Base-by-base conservation (phyloP, 331 rosid genomes). In the Phaseolus coccineus region DNA sequence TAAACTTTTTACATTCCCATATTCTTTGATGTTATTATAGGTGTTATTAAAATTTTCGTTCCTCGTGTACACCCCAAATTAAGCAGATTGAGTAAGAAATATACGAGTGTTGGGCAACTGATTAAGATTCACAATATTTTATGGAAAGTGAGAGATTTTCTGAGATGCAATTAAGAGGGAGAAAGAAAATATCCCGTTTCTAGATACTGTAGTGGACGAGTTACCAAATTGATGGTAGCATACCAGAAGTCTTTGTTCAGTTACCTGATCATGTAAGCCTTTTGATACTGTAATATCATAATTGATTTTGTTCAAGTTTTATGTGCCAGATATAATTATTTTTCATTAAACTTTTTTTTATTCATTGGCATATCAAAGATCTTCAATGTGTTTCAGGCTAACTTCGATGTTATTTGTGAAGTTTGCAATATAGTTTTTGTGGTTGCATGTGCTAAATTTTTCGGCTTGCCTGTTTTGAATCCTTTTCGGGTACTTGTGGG, bases 1-100 rank as follows among this genome's bases (percentile, higher is more conserved):
- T 72, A 84, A 73, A 85, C 79, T 47, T 59, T 42, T 52, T 64
- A 40, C 58, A 28, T 84, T 75, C 55, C 63, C 77, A 40, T 56
- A 71, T 72, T 77, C 75, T 56, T 72, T 55, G 47, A 42, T 48
- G 71, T 71, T 79, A 58, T 59, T 75, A 55, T 71, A 70, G 80
- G 69, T 56, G 28, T 52, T 73, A 71, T 27, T 27, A 65, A 61
- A 64, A n/a, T 22, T 73, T 28, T 51, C 25, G 8, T 31, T 73
- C 59, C 59, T 58, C 64, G 15, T 59, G 72, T 78, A 24, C 39
- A 37, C 61, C 64, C 37, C 44, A 9, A 51, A 35, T 84, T 64
- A 56, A 62, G 72, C 46, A 80, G 51, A 56, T 44, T 56, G 19
- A 44, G 46, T 47, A 61, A 84, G 79, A 74, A 74, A 62, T 37